Conservation (phyloP, 192 early-diverging fungal species). For the Spizellomyces sp. region DNA sequence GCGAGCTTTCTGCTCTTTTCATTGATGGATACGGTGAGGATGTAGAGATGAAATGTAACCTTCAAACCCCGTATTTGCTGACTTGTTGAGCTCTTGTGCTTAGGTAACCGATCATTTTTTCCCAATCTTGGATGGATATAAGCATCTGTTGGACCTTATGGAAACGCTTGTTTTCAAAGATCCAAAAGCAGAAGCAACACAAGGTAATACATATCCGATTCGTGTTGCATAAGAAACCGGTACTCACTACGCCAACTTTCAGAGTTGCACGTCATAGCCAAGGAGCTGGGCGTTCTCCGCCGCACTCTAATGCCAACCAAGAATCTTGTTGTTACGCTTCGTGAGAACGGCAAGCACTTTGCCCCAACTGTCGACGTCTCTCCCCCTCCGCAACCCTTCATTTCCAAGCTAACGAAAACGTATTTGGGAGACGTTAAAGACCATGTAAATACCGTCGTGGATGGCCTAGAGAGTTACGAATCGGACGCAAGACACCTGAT, state of each 20-base stretch:
- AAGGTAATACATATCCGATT: constrained; percentile 10
- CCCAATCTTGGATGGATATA: constrained; percentile 34
- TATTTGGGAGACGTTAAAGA: constrained; percentile 42
- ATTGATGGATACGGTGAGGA: constrained; percentile 35
- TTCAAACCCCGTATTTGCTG: not conserved
- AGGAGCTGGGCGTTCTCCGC: constrained; percentile 34
- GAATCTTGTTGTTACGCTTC: constrained; percentile 23
- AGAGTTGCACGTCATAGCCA: constrained; percentile 40
- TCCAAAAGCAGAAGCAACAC: constrained; percentile 30
- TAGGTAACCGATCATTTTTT: constrained; percentile 40
- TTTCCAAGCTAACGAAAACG: constrained; percentile 34
- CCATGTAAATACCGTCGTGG: constrained; percentile 26
- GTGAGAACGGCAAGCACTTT: constrained; percentile 20
- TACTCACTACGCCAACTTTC: not conserved
- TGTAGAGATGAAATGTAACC: too few relatives aligned
- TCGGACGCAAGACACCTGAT: constrained; percentile 25
- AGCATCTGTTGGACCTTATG: constrained; percentile 16
- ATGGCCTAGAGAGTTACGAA: constrained; percentile 31
- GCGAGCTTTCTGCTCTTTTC: constrained; percentile 36
- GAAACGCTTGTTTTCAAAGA: constrained; percentile 22
- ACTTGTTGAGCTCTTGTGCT: not conserved
- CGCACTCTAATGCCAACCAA: constrained; percentile 21
- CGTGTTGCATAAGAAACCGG: not conserved
- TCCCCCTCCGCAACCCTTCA: not conserved
- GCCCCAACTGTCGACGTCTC: not conserved